Evolutionary conservation across 2,329 filamentous ascomycete species (phyloP).

Genomic region (Venturia oleaginea): DNA sequence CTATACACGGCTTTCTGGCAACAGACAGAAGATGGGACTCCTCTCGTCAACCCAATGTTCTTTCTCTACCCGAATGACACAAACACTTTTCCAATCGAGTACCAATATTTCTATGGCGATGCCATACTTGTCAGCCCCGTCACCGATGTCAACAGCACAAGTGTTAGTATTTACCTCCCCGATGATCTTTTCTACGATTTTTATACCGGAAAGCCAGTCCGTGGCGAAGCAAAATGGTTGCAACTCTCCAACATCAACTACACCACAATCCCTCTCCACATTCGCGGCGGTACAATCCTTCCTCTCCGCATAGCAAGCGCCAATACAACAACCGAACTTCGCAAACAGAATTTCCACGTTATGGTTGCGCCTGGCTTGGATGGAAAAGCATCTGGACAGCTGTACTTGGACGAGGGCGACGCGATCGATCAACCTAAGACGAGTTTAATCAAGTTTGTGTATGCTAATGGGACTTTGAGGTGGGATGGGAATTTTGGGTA

Average conservation of each 20-base stretch:
- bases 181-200: constrained; percentile 53
- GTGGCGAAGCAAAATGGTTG: constrained; percentile 36
- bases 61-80: constrained; percentile 56
- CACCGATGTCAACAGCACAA: constrained; percentile 41
- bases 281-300: constrained; percentile 57
- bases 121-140: constrained; percentile 49
- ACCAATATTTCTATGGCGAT: constrained; percentile 53
- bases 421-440: constrained; percentile 49
- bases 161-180: constrained; percentile 48
- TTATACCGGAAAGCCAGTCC: constrained; percentile 41
- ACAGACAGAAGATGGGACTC: constrained; percentile 52
- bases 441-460: constrained; percentile 53
- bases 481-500: constrained; percentile 48
- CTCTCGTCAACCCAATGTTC: constrained; percentile 61
- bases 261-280: constrained; percentile 56
- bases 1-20: constrained; percentile 62
- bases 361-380: constrained; percentile 56
- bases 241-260: constrained; percentile 38
- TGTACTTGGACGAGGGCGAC: constrained; percentile 74
- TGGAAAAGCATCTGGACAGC: constrained; percentile 54
- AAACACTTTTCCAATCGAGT: constrained; percentile 42
- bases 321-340: constrained; percentile 55
- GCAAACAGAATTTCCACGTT: constrained; percentile 60
- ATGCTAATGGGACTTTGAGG: constrained; percentile 42
- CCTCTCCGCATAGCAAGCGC: constrained; percentile 47